Conservation (phyloP, 129 eudicot species). For the Apium graveolens region DNA sequence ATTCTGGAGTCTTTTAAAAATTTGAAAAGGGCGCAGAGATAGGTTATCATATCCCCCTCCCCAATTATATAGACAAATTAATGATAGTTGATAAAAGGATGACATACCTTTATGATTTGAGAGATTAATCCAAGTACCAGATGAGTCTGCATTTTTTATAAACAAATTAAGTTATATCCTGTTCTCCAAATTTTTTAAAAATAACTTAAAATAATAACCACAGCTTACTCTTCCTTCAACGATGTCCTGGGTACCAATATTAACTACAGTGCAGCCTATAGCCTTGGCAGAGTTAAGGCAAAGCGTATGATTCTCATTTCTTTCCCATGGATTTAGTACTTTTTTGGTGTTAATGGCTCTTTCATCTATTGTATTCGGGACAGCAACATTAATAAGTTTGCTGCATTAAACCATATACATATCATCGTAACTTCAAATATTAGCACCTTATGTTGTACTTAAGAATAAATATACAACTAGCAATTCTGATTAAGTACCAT, state of each 20-base stretch:
- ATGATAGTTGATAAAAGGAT: not conserved
- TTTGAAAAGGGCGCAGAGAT: not conserved
- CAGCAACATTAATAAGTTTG: constrained; percentile 94
- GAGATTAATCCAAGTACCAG: constrained; percentile 82
- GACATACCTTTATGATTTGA: constrained; percentile 78
- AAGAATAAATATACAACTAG: constrained; percentile 13
- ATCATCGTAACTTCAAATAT: constrained; percentile 14
- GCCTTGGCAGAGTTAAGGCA: constrained; percentile 98
- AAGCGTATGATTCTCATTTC: constrained; percentile 95
- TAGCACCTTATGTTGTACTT: not conserved
- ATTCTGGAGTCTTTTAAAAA: not conserved
- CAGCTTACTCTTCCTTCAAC: constrained; percentile 87
- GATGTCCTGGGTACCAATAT: constrained; percentile 80
- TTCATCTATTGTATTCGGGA: constrained; percentile 86
- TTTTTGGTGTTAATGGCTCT: constrained; percentile 87
- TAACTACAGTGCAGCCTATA: constrained; percentile 95
- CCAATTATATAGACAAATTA: not conserved
- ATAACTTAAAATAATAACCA: not conserved
- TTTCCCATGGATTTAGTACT: constrained; percentile 91
- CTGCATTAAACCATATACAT: constrained; percentile 41
- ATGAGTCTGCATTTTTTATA: constrained; percentile 62
- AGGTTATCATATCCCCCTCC: not conserved
- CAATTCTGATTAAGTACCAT: constrained; percentile 52
- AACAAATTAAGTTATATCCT: not conserved
- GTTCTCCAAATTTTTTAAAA: not conserved